A percentile compares a stretch with the other conserved stretches of the same genome.
Conservation (phyloP, 2,329 filamentous ascomycete species). For the Penicillium aurantiogriseum region DNA sequence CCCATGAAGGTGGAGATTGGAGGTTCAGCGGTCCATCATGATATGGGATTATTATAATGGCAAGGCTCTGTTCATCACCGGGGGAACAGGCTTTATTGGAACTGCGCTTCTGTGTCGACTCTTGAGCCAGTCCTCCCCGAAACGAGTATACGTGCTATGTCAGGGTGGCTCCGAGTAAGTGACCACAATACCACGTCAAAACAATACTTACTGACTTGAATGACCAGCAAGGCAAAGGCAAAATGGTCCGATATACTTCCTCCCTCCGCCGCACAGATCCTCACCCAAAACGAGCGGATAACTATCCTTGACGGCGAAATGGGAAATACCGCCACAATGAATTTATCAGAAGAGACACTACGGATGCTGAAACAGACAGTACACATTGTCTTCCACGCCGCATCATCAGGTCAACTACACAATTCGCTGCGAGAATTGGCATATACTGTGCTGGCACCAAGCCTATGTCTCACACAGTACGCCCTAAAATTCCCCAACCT, state of each 20-base stretch:
- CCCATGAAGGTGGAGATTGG: neutral
- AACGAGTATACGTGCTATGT: slow-evolving; percentile 22
- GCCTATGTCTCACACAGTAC: slow-evolving; percentile 19
- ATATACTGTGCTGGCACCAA: slow-evolving; percentile 21
- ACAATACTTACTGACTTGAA: neutral
- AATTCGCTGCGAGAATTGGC: slow-evolving; percentile 22
- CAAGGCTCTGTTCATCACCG: slow-evolving; percentile 24
- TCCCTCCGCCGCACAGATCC: slow-evolving; percentile 6
- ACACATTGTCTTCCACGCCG: slow-evolving; percentile 22
- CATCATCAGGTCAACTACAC: slow-evolving; percentile 17
- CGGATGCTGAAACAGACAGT: slow-evolving; percentile 24
- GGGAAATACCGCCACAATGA: slow-evolving; percentile 24
- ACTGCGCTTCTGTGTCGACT: slow-evolving; percentile 24
- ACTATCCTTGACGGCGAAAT: slow-evolving; percentile 25
- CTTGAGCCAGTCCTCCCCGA: slow-evolving; percentile 16
- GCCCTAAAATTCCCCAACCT: slow-evolving; percentile 23
- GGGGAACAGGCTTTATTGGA: slow-evolving; percentile 25
- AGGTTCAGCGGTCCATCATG: slow-evolving; percentile 11
- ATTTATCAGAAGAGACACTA: slow-evolving; percentile 16
- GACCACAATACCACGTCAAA: neutral
- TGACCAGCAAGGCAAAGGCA: slow-evolving; percentile 15
- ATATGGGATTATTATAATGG: slow-evolving; percentile 27
- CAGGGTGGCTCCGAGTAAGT: slow-evolving; percentile 20
- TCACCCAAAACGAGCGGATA: slow-evolving; percentile 14
- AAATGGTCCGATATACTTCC: slow-evolving; percentile 24